Conservation (phyloP, 805 yeast species). For the Clavispora fructus region DNA sequence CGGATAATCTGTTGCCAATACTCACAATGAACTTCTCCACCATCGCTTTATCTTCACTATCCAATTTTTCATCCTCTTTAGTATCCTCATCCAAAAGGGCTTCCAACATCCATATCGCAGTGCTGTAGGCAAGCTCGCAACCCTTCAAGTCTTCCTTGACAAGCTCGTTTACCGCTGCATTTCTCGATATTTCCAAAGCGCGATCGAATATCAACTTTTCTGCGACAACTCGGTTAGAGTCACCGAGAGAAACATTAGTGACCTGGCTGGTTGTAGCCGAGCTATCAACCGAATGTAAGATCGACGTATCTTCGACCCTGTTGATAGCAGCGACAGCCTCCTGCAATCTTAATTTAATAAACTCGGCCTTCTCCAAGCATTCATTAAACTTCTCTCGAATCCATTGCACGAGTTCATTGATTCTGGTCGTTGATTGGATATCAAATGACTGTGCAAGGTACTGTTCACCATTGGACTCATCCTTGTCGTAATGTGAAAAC, state of each 20-base stretch:
- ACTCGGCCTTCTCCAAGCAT: conserved; percentile 83
- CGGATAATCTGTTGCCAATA: conserved; percentile 74
- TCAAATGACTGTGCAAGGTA: conserved; percentile 11
- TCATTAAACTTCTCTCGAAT: conserved; percentile 85
- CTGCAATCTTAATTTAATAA: conserved; percentile 52
- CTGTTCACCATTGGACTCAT: conserved; percentile 8
- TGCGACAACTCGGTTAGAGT: conserved; percentile 43
- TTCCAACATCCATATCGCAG: conserved; percentile 94
- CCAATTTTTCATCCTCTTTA: conserved; percentile 43
- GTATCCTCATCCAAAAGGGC: conserved; percentile 59
- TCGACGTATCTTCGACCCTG: conserved; percentile 3
- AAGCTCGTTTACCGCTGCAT: conserved; percentile 86
- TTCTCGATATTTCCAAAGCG: conserved; percentile 87
- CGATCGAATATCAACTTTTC: conserved; percentile 88
- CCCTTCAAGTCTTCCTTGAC: conserved; percentile 65
- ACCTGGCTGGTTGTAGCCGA: conserved; percentile 1
- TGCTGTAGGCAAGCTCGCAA: conserved; percentile 85
- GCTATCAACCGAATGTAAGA: neutral
- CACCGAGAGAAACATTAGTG: conserved; percentile 3
- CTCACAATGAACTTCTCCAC: conserved; percentile 79
- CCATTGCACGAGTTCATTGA: conserved; percentile 84
- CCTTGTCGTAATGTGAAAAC: conserved; percentile 39
- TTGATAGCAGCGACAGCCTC: conserved; percentile 40
- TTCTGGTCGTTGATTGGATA: conserved; percentile 27
- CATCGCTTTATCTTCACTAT: conserved; percentile 65